A percentile compares a stretch with the other conserved stretches of the same genome.
Conservation (phyloP, 202 grass and related monocot genomes). For the Zizania palustris region DNA sequence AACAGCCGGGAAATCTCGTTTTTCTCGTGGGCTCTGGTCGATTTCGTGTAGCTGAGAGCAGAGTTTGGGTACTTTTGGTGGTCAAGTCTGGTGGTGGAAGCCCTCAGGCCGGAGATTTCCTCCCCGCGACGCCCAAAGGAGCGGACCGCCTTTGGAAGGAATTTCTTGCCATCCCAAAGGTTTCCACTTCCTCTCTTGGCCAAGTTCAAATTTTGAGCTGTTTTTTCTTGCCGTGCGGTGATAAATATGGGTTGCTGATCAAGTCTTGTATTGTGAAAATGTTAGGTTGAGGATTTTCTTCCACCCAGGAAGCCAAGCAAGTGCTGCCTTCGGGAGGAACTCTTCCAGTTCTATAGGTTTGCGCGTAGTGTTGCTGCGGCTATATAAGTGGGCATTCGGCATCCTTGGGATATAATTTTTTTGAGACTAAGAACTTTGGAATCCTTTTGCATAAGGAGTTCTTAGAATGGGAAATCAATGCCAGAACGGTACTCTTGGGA, state of each 20-base stretch:
- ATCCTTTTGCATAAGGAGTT: constrained; percentile 23
- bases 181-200: constrained; percentile 45
- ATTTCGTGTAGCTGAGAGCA: constrained; percentile 43
- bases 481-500: constrained; percentile 65
- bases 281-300: constrained; percentile 40
- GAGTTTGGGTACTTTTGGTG: constrained; percentile 11
- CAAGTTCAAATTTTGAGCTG: not conserved
- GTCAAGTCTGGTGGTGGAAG: constrained; percentile 49
- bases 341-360: not conserved
- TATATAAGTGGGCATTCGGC: constrained; percentile 39
- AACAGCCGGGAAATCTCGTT: constrained; percentile 7
- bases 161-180: constrained; percentile 48
- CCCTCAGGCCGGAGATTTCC: constrained; percentile 43
- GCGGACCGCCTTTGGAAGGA: constrained; percentile 27
- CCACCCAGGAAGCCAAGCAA: constrained; percentile 9
- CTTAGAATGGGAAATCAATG: constrained; percentile 55
- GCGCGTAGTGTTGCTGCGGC: not conserved
- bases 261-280: constrained; percentile 40
- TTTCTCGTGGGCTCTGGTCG: constrained; percentile 7
- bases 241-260: constrained; percentile 39
- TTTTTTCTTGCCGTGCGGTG: constrained; percentile 37
- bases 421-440: constrained; percentile 40
- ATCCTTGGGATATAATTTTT: constrained; percentile 7
- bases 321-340: constrained; percentile 10
- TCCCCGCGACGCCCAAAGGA: constrained; percentile 31